Conservation (phyloP, 2,329 filamentous ascomycete genomes). For the Exophiala mesophila region DNA sequence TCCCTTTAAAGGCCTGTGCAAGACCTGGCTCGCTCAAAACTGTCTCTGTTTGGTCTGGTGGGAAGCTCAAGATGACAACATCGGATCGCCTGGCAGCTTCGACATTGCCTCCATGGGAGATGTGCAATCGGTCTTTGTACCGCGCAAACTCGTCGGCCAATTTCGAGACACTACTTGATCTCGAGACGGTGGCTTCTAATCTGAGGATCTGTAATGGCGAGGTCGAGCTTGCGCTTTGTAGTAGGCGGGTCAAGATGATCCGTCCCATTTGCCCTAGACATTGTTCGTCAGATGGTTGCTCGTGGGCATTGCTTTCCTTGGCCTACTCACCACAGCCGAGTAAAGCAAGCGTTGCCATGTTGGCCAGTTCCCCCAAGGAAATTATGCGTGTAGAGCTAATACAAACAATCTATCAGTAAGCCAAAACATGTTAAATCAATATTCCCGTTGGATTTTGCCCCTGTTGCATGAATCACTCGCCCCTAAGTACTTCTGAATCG, state of each 20-base stretch:
- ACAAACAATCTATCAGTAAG: too few species aligned
- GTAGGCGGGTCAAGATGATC: not conserved
- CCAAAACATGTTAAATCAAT: too few species aligned
- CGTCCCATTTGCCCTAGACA: not conserved
- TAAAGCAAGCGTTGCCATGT: not conserved
- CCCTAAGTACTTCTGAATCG: too few species aligned
- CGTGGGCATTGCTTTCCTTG: not conserved
- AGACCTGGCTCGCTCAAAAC: constrained; percentile 38
- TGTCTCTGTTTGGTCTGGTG: constrained; percentile 38
- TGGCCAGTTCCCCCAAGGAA: too few species aligned
- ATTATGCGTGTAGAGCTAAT: too few species aligned
- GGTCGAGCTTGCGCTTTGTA: not conserved
- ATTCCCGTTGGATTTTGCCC: too few species aligned
- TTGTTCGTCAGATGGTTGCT: not conserved
- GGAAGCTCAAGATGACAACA: not conserved
- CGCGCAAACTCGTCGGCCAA: not conserved
- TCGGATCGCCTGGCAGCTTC: not conserved
- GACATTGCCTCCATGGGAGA: not conserved
- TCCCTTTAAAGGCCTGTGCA: constrained; percentile 37
- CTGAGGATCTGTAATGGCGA: not conserved
- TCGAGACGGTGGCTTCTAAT: not conserved
- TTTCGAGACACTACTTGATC: not conserved
- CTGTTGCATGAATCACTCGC: too few species aligned
- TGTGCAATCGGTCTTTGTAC: not conserved
- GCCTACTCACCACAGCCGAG: not conserved